These are phyloP conservation scores for Colletotrichum graminicola DNA, from an alignment of 2,329 filamentous ascomycete genomes.

Conservation along the genomic window DNA sequence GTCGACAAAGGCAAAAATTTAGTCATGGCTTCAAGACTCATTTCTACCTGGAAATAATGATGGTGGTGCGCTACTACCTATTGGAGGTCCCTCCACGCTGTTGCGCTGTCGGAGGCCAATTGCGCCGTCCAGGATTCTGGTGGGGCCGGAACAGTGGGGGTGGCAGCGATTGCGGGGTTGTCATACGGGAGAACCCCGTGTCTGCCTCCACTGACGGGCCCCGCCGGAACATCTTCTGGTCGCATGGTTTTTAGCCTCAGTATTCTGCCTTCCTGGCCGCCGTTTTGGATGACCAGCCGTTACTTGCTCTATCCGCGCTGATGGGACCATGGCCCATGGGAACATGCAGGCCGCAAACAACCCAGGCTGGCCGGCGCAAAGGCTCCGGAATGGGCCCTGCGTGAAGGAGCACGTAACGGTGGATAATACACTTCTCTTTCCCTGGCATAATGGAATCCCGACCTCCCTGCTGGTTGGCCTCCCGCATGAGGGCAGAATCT, in stretches of 20 bases:
- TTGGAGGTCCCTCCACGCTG: not conserved
- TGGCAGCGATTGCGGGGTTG: no score
- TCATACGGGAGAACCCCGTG: no score
- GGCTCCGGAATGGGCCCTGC: no score
- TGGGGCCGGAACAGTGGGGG: not conserved
- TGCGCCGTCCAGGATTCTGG: not conserved
- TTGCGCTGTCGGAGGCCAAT: not conserved
- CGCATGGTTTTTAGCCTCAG: slow-evolving; percentile 14
- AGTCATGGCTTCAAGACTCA: not conserved
- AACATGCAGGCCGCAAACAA: no score
- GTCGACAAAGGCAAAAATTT: not conserved
- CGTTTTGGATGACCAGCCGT: not conserved
- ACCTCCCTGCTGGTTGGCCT: not conserved
- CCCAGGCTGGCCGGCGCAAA: no score
- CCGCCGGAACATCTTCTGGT: not conserved
- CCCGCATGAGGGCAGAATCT: not conserved
- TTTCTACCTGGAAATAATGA: no score
- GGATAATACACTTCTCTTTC: no score
- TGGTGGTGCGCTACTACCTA: no score
- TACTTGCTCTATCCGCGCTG: slow-evolving; percentile 10
- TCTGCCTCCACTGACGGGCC: no score
- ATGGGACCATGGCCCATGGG: no score
- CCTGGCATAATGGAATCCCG: no score
- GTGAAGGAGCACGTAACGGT: no score
- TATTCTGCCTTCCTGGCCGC: slow-evolving; percentile 6